These are phyloP conservation scores for Rhynchospora breviuscula DNA, from an alignment of 176 grass and related monocot species.

Conservation along the genomic window DNA sequence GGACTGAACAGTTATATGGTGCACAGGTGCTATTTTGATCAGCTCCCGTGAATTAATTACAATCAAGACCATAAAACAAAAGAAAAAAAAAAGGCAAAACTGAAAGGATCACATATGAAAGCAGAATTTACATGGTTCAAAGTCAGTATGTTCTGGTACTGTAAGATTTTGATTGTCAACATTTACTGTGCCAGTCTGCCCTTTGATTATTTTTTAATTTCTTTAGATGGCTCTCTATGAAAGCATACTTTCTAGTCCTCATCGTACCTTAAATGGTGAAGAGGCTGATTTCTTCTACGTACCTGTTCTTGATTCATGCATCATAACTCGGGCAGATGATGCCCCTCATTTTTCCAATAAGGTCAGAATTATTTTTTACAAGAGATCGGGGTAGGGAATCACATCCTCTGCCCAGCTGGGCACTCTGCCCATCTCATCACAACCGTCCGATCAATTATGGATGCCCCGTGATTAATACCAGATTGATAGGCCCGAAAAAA, in stretches of 20 bases:
- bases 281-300: constrained; percentile 99
- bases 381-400: no score
- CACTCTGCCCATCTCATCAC: no score
- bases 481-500: no score
- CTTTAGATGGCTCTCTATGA: constrained; percentile 88
- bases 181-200: background rate
- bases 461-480: no score
- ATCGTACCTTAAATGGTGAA: constrained; percentile 85
- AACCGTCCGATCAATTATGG: no score
- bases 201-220: constrained; percentile 21
- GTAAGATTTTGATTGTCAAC: background rate
- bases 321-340: constrained; percentile 90
- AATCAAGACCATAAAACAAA: no score
- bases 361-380: constrained; percentile 27
- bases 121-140: background rate
- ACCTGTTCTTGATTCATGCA: constrained; percentile 82
- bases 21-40: constrained; percentile 62
- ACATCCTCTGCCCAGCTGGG: no score
- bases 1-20: constrained; percentile 77
- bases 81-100: background rate
- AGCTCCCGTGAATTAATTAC: background rate
- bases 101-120: background rate
- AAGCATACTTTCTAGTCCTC: constrained; percentile 86
- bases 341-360: constrained; percentile 56
- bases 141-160: background rate